These are phyloP conservation scores for Stromatinia cepivora DNA, from an alignment of 2,329 filamentous ascomycete genomes.

Conservation along the genomic window DNA sequence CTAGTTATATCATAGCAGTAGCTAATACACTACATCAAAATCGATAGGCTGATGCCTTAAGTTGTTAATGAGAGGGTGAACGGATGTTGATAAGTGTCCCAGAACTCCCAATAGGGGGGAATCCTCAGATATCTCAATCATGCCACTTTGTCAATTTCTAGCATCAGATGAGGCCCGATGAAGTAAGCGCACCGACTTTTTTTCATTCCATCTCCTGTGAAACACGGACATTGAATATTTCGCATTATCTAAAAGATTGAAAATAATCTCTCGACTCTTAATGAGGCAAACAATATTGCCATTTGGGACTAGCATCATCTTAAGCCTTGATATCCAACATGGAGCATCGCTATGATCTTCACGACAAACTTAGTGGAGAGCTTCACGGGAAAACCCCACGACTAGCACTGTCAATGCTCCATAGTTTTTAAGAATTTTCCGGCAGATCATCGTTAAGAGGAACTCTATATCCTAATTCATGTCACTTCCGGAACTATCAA, in stretches of 20 bases:
- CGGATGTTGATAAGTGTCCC: slow-evolving; percentile 10
- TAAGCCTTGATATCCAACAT: background rate
- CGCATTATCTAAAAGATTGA: background rate
- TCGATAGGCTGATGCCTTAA: background rate
- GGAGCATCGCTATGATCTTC: background rate
- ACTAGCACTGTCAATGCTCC: slow-evolving; percentile 5
- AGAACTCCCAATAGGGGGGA: background rate
- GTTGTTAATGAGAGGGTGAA: background rate
- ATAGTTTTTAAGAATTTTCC: background rate
- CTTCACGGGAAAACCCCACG: background rate
- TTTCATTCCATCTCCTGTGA: background rate
- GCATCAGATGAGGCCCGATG: background rate
- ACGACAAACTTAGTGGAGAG: background rate
- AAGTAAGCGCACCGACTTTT: background rate
- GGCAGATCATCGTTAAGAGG: slow-evolving; percentile 11
- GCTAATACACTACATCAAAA: background rate
- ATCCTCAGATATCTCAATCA: background rate
- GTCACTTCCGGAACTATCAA: background rate
- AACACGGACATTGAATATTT: background rate
- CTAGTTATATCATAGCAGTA: slow-evolving; percentile 8
- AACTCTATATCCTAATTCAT: background rate
- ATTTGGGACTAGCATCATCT: background rate
- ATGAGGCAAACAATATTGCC: background rate
- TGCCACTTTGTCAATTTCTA: background rate
- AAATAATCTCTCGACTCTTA: background rate